Conservation (phyloP, 1,284 basidiomycete genomes). For the Pisolithus thermaeus region DNA sequence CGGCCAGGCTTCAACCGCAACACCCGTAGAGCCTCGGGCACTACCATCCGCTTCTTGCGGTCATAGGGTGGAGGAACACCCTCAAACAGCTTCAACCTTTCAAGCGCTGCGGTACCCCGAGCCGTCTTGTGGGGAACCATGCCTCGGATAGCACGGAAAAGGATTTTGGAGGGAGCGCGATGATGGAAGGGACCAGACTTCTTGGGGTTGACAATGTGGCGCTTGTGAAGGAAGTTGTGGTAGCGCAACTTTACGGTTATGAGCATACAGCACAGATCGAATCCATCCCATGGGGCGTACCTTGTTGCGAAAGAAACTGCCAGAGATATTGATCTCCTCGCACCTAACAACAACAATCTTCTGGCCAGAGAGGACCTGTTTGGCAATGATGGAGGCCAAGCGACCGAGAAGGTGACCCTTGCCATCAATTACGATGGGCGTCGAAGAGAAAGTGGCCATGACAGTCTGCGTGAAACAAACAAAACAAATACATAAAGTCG, state of each 20-base stretch:
- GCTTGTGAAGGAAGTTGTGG: slow-evolving; percentile 99
- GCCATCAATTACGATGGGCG: slow-evolving; percentile 99
- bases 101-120: slow-evolving; percentile 93
- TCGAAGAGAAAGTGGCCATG: slow-evolving; percentile 86
- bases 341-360: slow-evolving; percentile 99
- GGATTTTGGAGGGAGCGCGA: slow-evolving; percentile 98
- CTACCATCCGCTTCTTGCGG: slow-evolving; percentile 99
- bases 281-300: slow-evolving; percentile 37
- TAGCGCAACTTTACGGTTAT: slow-evolving; percentile 73
- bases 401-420: slow-evolving; percentile 99
- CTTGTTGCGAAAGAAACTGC: slow-evolving; percentile 99
- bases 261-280: slow-evolving; percentile 13
- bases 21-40: slow-evolving; percentile 94
- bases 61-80: slow-evolving; percentile 99
- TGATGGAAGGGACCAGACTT: slow-evolving; percentile 99
- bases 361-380: slow-evolving; percentile 91
- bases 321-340: slow-evolving; percentile 99
- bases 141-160: slow-evolving; percentile 97
- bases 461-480: slow-evolving; percentile 35
- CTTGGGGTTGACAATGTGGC: slow-evolving; percentile 99
- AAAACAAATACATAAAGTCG: slow-evolving; percentile 7
- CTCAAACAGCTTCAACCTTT: slow-evolving; percentile 97
- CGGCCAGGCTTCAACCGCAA: slow-evolving; percentile 98
- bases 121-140: slow-evolving; percentile 98
- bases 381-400: slow-evolving; percentile 97